These are phyloP conservation scores for Globisporangium echinulatum DNA, from an alignment of 352 stramenopile species.

Conservation along the genomic window DNA sequence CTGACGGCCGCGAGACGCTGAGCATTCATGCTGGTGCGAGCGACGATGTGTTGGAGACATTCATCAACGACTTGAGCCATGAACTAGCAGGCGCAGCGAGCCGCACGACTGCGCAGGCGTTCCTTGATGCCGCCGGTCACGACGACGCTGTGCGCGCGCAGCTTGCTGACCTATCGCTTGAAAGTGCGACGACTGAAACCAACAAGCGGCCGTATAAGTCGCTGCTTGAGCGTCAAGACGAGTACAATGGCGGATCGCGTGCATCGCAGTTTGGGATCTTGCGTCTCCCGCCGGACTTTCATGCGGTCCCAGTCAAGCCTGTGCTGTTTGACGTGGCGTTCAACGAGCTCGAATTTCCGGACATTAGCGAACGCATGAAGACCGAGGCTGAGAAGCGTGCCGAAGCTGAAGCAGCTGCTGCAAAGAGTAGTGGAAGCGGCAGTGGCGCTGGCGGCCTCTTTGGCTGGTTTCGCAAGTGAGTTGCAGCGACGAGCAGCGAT, in stretches of 20 bases:
- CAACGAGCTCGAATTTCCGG: slow-evolving; percentile 74
- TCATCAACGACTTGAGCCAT: slow-evolving; percentile 47
- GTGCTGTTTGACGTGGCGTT: slow-evolving; percentile 81
- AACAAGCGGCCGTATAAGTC: slow-evolving; percentile 20
- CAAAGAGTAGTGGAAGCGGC: slow-evolving; percentile 12
- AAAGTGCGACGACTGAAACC: background rate
- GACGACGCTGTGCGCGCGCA: slow-evolving; percentile 53
- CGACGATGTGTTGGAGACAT: slow-evolving; percentile 54
- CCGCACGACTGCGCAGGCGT: slow-evolving; percentile 65
- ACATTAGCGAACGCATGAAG: slow-evolving; percentile 71
- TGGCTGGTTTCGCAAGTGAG: slow-evolving; percentile 55
- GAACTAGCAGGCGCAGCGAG: slow-evolving; percentile 62
- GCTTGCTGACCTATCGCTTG: slow-evolving; percentile 52
- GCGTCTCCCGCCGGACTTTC: slow-evolving; percentile 56
- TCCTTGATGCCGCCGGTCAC: slow-evolving; percentile 53
- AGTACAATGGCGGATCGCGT: slow-evolving; percentile 38
- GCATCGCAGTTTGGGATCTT: slow-evolving; percentile 60
- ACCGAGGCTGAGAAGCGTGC: slow-evolving; percentile 65
- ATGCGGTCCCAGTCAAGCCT: slow-evolving; percentile 64
- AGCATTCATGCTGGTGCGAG: slow-evolving; percentile 47
- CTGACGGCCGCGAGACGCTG: slow-evolving; percentile 54
- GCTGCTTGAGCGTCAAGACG: slow-evolving; percentile 49
- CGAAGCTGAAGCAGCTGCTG: slow-evolving; percentile 31
- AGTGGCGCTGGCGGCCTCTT: slow-evolving; percentile 44
- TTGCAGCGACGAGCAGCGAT: too few species aligned